Percentiles rank a stretch among this genome's conserved stretches.
Conservation (phyloP, 345 rosid species). For the Microthlaspi erraticum region DNA sequence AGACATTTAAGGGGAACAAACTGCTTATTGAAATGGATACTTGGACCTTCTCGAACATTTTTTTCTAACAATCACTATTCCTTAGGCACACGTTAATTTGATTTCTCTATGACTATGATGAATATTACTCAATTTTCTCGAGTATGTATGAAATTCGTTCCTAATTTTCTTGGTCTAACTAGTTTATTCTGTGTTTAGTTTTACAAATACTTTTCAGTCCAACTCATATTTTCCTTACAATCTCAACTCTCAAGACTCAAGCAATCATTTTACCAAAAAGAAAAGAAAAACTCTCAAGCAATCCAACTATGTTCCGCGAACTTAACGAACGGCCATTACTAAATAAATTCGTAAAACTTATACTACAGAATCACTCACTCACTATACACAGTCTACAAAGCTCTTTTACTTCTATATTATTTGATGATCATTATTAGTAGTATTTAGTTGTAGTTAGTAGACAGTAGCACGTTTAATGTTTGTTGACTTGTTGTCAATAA, state of each 20-base stretch:
- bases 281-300: not conserved
- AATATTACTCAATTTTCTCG: not conserved
- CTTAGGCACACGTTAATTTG: conserved; percentile 29
- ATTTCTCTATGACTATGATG: not conserved
- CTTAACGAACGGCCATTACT: not conserved
- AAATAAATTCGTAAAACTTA: not conserved
- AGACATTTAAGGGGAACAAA: conserved; percentile 26
- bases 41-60: conserved; percentile 28
- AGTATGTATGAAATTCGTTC: conserved; percentile 1
- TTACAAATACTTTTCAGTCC: no score
- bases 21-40: conserved; percentile 24
- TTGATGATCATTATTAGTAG: not conserved
- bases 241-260: no score
- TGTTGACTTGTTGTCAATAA: conserved; percentile 37
- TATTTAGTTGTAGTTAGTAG: conserved; percentile 23
- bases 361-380: not conserved
- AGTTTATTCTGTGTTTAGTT: not conserved
- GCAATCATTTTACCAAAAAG: no score
- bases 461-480: conserved; percentile 39
- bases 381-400: not conserved
- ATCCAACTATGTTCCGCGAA: not conserved
- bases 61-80: conserved; percentile 14
- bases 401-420: not conserved
- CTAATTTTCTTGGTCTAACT: conserved; percentile 22
- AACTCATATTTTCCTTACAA: no score